Conservation (phyloP, 2,329 filamentous ascomycete species). For the Cercospora nicotianae region DNA sequence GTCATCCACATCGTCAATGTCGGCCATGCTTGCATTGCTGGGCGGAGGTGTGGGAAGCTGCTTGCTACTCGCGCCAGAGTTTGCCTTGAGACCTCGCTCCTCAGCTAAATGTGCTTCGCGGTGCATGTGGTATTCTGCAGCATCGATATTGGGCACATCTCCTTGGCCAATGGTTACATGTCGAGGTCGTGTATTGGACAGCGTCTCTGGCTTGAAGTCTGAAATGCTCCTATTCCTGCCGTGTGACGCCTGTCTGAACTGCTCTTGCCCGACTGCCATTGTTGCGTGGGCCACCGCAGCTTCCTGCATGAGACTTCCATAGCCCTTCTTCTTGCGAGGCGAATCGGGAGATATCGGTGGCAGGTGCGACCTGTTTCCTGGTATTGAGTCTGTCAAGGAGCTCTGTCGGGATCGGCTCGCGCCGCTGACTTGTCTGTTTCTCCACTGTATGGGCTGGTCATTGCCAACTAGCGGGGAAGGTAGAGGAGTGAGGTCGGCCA, state of each 20-base stretch:
- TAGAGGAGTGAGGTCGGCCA: conserved; percentile 54
- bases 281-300: conserved; percentile 32
- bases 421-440: conserved; percentile 38
- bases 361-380: conserved; percentile 29
- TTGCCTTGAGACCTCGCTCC: conserved; percentile 67
- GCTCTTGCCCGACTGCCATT: conserved; percentile 29
- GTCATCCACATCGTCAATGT: conserved; percentile 55
- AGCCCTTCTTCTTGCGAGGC: conserved; percentile 50
- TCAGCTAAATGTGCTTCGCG: conserved; percentile 80
- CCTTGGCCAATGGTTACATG: conserved; percentile 68
- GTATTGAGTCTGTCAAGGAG: conserved; percentile 39
- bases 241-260: conserved; percentile 39
- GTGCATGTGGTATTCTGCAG: conserved; percentile 57
- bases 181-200: conserved; percentile 65
- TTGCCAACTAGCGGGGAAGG: conserved; percentile 51
- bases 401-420: conserved; percentile 32
- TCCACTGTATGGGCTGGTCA: conserved; percentile 44
- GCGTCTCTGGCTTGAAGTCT: conserved; percentile 76
- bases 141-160: conserved; percentile 52
- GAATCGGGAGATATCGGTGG: conserved; percentile 33
- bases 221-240: conserved; percentile 79
- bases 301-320: conserved; percentile 48
- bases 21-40: conserved; percentile 62
- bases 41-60: conserved; percentile 73
- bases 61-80: conserved; percentile 29